Evolutionary conservation across 1,284 basidiomycete genomes (phyloP).

Genomic region (Marasmius sp.): DNA sequence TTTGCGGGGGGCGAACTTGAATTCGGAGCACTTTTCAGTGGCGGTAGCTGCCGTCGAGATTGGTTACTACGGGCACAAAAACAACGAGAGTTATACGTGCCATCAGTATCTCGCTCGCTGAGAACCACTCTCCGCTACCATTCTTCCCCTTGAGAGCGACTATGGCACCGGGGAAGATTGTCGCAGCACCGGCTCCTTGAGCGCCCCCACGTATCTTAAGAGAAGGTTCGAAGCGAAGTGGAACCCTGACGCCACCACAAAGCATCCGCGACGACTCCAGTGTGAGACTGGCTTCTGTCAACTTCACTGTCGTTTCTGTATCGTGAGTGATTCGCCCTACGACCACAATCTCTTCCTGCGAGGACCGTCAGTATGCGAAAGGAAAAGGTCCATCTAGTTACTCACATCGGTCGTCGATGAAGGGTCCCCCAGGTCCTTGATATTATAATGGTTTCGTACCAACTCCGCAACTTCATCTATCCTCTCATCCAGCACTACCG

Average conservation of each 20-base stretch:
- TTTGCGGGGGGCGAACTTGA: constrained; percentile 22
- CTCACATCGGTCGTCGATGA: constrained; percentile 68
- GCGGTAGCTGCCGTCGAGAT: constrained; percentile 43
- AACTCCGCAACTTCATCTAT: constrained; percentile 83
- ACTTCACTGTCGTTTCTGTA: constrained; percentile 61
- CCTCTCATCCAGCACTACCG: constrained; percentile 72
- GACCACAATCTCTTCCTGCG: constrained; percentile 70
- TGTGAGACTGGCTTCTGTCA: constrained; percentile 71
- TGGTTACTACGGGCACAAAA: constrained; percentile 10
- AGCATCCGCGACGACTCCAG: constrained; percentile 83
- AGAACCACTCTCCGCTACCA: constrained; percentile 86
- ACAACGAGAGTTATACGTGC: constrained; percentile 41
- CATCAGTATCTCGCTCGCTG: constrained; percentile 80
- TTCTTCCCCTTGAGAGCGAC: constrained; percentile 89
- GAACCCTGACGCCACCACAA: constrained; percentile 70
- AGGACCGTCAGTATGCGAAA: constrained; percentile 9
- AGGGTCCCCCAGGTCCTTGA: constrained; percentile 79
- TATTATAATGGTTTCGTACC: constrained; percentile 67
- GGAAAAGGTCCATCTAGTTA: constrained; percentile 4
- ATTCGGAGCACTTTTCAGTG: constrained; percentile 38
- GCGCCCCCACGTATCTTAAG: constrained; percentile 69
- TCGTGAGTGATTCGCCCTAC: constrained; percentile 85
- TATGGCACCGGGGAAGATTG: constrained; percentile 89
- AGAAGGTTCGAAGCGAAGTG: constrained; percentile 67
- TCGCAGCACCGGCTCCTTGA: constrained; percentile 64